Evolutionary conservation across 176 grass and related monocot species (phyloP).

Genomic region (Themeda triandra): DNA sequence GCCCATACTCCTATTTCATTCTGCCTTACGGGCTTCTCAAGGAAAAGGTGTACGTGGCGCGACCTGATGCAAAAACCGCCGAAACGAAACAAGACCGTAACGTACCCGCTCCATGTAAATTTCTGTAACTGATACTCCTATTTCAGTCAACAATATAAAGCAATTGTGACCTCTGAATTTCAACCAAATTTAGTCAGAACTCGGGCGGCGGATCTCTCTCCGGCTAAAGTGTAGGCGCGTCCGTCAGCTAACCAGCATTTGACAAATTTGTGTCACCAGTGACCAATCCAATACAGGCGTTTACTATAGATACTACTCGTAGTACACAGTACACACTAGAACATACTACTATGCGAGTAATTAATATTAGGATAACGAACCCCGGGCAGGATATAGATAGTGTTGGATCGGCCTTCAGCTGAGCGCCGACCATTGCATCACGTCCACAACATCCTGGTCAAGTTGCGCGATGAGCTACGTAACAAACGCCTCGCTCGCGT

Average conservation of each 20-base stretch:
- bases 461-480: neutral
- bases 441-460: constrained; percentile 31
- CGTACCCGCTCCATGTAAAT: no score
- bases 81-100: no score
- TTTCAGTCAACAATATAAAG: neutral
- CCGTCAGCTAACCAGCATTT: constrained; percentile 19
- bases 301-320: neutral
- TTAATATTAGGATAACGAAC: neutral
- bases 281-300: constrained; percentile 4
- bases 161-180: neutral
- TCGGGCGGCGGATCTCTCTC: neutral
- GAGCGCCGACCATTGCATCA: constrained; percentile 35
- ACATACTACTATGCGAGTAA: neutral
- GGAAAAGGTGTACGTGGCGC: no score
- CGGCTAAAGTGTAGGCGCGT: neutral
- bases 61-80: no score
- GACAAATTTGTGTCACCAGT: constrained; percentile 21
- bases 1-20: neutral
- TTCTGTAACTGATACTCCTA: neutral
- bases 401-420: constrained; percentile 19
- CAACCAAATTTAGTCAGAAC: neutral
- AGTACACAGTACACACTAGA: neutral
- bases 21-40: neutral
- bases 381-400: neutral
- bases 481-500: neutral